phyloP scores from a whole-genome alignment of 345 rosid genomes.

The Camelina neglecta region DNA sequence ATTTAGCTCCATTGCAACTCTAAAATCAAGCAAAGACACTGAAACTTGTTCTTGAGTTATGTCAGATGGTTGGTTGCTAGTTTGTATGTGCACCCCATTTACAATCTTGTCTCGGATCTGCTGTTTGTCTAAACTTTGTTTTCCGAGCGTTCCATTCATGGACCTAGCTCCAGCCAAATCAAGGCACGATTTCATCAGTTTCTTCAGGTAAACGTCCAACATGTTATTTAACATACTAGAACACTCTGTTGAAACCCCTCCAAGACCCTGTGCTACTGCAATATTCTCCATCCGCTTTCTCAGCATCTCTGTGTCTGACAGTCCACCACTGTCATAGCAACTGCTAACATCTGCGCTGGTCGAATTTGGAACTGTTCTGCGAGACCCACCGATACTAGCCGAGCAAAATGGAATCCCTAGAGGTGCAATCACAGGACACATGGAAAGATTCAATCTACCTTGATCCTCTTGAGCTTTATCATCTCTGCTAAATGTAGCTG shows the following conservation, averaged over 20 bases:
- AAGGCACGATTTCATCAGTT: constrained; percentile 72
- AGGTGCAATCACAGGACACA: constrained; percentile 69
- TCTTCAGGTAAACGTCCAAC: constrained; percentile 84
- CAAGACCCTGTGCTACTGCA: constrained; percentile 77
- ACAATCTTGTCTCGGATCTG: constrained; percentile 57
- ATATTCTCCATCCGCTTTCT: constrained; percentile 82
- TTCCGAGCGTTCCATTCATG: constrained; percentile 46
- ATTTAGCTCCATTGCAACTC: constrained; percentile 93
- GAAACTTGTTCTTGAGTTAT: constrained; percentile 54
- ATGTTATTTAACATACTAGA: constrained; percentile 69
- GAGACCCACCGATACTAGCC: constrained; percentile 66
- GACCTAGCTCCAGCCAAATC: constrained; percentile 68
- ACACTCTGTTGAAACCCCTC: constrained; percentile 82
- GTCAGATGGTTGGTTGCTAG: constrained; percentile 51
- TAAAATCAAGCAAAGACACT: constrained; percentile 85
- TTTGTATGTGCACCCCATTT: constrained; percentile 62
- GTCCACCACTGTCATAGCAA: constrained; percentile 67
- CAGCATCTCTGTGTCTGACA: constrained; percentile 68
- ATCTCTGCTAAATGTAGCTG: constrained; percentile 46
- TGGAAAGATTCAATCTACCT: constrained; percentile 49
- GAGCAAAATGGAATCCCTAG: constrained; percentile 78
- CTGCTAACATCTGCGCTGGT: constrained; percentile 48
- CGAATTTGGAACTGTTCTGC: constrained; percentile 54
- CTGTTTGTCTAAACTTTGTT: constrained; percentile 55
- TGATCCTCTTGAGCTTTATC: constrained; percentile 63